Base-by-base conservation (phyloP, 176 grass and related monocot species). In the Alloteropsis semialata region DNA sequence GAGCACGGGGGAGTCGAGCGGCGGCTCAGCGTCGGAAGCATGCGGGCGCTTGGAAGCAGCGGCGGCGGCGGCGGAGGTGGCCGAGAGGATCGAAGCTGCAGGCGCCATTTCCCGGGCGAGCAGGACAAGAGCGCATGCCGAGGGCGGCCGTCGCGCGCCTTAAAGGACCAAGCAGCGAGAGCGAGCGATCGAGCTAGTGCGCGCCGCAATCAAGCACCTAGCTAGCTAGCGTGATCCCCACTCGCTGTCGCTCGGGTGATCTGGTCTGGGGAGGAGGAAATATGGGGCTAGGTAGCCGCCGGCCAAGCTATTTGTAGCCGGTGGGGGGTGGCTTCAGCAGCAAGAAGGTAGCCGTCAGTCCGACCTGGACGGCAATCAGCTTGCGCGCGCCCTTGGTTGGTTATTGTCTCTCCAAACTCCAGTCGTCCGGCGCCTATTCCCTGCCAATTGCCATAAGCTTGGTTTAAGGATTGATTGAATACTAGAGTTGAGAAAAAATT, bases 101-200 rank as follows among this genome's bases (percentile, higher is more conserved):
- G 87, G 84, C 81, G 88, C 88, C 88, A 90, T 90, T 41, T 42
- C 30, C 10, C 25, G 30, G 11, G 14, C 9, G 53, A 39, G 78
- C 56, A 72, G 83, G 38, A 46, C 38, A 66, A n/a, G n/a, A n/a
- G 75, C 39, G 74, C 88, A 86, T 86, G 48, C 83, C 79, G 72
- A 46, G 83, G 48, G 13, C 27, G 45, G 6, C 0, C 68, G 49
- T 5, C 67, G 48, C n/a, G n/a, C n/a, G n/a, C 36, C 71, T 81
- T 70, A 77, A 69, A 76, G 76, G 8, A 36, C 34, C 34, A 36
- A 36, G 3, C 57, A 29, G 10, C n/a, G 39, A 27, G 56, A 45
- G n/a, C 67, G 10, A 18, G 32, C 9, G 0, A 62, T 25, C 14
- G 17, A 66, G 39, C 66, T 69, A 69, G 28, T 42, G 51, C 66